Evolutionary conservation across 768 basidiomycete species (phyloP), one percentile per base, ranked within the genome.

Genomic region (Fomitopsis pulvina): DNA sequence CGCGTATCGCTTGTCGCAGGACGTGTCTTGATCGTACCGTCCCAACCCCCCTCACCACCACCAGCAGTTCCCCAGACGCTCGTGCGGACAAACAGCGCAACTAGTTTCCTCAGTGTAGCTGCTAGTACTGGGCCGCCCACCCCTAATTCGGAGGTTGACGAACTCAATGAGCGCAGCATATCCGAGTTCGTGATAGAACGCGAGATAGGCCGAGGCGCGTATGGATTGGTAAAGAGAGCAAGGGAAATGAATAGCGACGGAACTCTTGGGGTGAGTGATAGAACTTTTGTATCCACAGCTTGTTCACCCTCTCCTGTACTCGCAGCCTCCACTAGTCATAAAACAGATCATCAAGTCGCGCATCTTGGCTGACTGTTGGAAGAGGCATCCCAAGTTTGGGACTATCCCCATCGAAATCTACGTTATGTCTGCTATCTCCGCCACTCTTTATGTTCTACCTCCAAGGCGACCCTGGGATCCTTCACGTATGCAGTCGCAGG

Each of bases 361-460:
- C 45, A 99, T 99, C 52, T 78, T 99, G 46, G 95, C 95, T 26
- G 95, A 99, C 70, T 98, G 95, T 67, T 99, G 96, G 96, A 98
- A 98, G 73, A 90, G 89, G 62, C 95, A 99, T 65, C 87, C 89
- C 38, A 81, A 85, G 54, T 80, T 89, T 65, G 95, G 95, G 50
- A 96, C 96, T 7, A 96, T 98, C 60, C 95, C 96, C 14, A 95
- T 98, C 71, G 96, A 99, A 70, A 95, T 95, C 22, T 89, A 87
- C 63, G 89, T 92, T 62, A 88, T 92, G 90, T 89, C 88, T 51
- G 81, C 87, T 41, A 85, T 92, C 66, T 92, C 90, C 42, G 79
- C 85, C 54, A 87, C 81, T 3, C 75, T 83, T 22, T 91, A 91
- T 66, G 74, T 83, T 22, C 73, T 95, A n/a, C 85, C 89, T 9